These are phyloP conservation scores for Alisma plantagoaquatica DNA, from an alignment of 106 monocot genomes.

Conservation along the genomic window DNA sequence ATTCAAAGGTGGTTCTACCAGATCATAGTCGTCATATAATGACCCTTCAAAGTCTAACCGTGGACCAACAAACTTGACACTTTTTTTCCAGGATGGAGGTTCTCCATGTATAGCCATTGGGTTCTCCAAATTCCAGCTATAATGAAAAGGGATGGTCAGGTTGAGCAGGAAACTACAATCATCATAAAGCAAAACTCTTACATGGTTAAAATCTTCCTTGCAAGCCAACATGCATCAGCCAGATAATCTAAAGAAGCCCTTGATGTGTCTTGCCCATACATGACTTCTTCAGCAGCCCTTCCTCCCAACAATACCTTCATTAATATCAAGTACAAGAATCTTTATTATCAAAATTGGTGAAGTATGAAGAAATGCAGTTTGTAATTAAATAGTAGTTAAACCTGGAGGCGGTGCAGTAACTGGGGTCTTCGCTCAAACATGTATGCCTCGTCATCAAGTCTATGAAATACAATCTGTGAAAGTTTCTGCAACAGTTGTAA, in stretches of 20 bases:
- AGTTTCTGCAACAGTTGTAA: conserved; percentile 59
- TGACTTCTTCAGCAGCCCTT: conserved; percentile 79
- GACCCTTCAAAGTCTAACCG: conserved; percentile 78
- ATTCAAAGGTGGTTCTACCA: conserved; percentile 55
- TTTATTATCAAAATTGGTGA: no score
- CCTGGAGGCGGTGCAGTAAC: conserved; percentile 81
- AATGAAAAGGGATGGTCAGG: neutral
- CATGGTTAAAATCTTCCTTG: conserved; percentile 73
- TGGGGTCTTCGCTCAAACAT: conserved; percentile 79
- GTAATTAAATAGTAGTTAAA: no score
- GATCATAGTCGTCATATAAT: conserved; percentile 66
- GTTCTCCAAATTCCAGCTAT: conserved; percentile 87
- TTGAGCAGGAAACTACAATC: neutral
- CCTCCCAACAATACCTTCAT: conserved; percentile 71
- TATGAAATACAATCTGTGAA: conserved; percentile 79
- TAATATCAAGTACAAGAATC: no score
- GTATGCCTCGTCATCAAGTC: conserved; percentile 75
- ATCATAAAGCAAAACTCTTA: conserved; percentile 9
- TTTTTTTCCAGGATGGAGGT: conserved; percentile 59
- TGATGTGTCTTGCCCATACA: conserved; percentile 71
- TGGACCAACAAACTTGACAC: conserved; percentile 53
- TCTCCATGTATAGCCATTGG: conserved; percentile 85
- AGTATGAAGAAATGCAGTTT: no score
- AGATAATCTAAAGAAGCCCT: conserved; percentile 73
- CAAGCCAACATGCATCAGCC: conserved; percentile 79